Evolutionary conservation across 306 rosid species (phyloP), one percentile per base, ranked within the genome.

Genomic region (Aeschynomene evenia): DNA sequence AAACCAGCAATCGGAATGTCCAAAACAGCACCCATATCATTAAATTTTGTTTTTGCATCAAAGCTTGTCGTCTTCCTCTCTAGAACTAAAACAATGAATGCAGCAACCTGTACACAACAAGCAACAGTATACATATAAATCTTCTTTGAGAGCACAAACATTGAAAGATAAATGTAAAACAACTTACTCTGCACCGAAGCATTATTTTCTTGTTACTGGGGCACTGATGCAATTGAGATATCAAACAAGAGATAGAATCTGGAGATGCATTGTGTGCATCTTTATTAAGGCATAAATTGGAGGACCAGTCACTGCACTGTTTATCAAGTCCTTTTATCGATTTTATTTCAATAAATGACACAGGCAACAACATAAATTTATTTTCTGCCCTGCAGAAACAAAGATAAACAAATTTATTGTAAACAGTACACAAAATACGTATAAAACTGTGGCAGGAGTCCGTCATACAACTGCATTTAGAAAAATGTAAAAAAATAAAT

Each of bases 1-100:
- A 90, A 94, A 79, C 89, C 81, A 71, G 97, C 97, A 68, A 94
- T 81, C 1, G 94, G 89, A 77, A 94, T 85, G 79, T 87, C 86
- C 71, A 89, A 60, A 73, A 39, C 77, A 45, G 71, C 74, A n/a
- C 68, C 72, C 55, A 43, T 33, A 21, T 61, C 52, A 50, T 63
- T 68, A 37, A 13, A 8, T 50, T 73, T 78, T 24, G 78, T 55
- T 76, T 62, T 82, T 29, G 55, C 43, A 46, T 52, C 68, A 71
- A 37, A 66, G 67, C 20, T 70, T 45, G 70, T 23, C 16, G 68
- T 39, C 26, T 77, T 88, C 70, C 73, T 81, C 89, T 90, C 89
- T 53, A 94, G 49, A 76, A 94, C 79, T 78, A 90, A 22, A 65
- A 79, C 53, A 74, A 70, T 67, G 69, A 94, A 76, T 26, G 97